Evolutionary conservation across 2,329 filamentous ascomycete genomes (phyloP).

Genomic region (Tolypocladium capitatum): DNA sequence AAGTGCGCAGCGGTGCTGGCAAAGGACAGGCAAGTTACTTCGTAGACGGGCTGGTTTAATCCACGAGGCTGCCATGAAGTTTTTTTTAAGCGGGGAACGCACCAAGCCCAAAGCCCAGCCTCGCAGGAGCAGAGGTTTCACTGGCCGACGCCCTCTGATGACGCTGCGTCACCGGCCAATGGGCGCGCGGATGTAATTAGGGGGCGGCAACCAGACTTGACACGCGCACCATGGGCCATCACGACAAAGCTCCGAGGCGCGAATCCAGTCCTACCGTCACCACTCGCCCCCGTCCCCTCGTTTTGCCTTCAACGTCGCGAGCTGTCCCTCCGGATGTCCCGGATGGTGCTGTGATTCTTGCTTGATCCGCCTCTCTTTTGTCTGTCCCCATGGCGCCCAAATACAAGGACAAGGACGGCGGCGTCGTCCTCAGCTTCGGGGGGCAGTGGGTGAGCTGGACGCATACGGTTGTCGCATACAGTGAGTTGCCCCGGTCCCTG

Average conservation of each 20-base stretch:
- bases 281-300: slow-evolving; percentile 3
- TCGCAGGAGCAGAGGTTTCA: neutral
- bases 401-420: slow-evolving; percentile 53
- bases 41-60: neutral
- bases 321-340: slow-evolving; percentile 14
- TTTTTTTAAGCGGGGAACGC: slow-evolving; percentile 13
- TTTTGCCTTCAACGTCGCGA: neutral
- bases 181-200: too few relatives aligned
- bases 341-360: slow-evolving; percentile 15
- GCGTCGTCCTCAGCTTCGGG: slow-evolving; percentile 53
- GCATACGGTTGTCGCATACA: slow-evolving; percentile 74
- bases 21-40: neutral
- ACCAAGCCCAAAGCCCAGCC: slow-evolving; percentile 1
- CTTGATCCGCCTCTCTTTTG: slow-evolving; percentile 7
- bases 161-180: neutral
- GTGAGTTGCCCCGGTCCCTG: slow-evolving; percentile 29
- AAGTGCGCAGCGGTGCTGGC: neutral
- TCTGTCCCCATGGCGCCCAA: slow-evolving; percentile 22
- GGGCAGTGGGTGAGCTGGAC: slow-evolving; percentile 83
- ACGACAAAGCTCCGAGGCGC: slow-evolving; percentile 6
- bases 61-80: slow-evolving; percentile 9
- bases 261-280: slow-evolving; percentile 1
- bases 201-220: too few relatives aligned
- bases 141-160: neutral
- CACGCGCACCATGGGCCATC: slow-evolving; percentile 3